Percentiles rank a stretch among this genome's conserved stretches.
Evolutionary conservation across 2,329 filamentous ascomycete genomes (phyloP).

Genomic region (Botrytis hyacinthi): DNA sequence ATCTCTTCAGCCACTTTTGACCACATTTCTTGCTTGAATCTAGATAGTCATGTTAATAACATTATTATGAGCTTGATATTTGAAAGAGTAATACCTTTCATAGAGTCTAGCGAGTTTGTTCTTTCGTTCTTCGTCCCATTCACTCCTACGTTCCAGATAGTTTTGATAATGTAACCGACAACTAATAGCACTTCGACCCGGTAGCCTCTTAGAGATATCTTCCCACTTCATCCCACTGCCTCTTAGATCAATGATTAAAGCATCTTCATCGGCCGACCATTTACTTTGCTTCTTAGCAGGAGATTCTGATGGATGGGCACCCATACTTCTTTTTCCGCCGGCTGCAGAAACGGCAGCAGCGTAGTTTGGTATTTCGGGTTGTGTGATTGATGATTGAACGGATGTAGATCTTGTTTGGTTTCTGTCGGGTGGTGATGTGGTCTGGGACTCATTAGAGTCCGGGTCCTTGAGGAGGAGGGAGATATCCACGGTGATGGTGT

Average conservation of each 20-base stretch:
- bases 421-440: conserved; percentile 44
- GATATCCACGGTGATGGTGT: conserved; percentile 88
- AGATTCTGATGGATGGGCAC: conserved; percentile 57
- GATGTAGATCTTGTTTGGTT: conserved; percentile 35
- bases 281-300: conserved; percentile 94
- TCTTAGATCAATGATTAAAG: conserved; percentile 87
- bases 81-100: conserved; percentile 65
- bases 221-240: conserved; percentile 98
- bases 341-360: conserved; percentile 29
- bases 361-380: conserved; percentile 32
- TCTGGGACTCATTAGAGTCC: conserved; percentile 69
- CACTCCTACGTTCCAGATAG: conserved; percentile 86
- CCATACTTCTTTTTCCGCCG: conserved; percentile 51
- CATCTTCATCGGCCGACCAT: conserved; percentile 91
- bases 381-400: conserved; percentile 32
- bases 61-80: neutral
- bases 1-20: conserved; percentile 92
- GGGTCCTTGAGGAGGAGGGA: conserved; percentile 77
- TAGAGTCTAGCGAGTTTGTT: conserved; percentile 94
- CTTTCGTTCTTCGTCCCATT: conserved; percentile 97
- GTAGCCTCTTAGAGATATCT: conserved; percentile 88
- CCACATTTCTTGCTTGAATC: conserved; percentile 99
- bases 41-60: conserved; percentile 42
- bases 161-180: conserved; percentile 96
- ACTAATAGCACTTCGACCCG: conserved; percentile 88